Evolutionary conservation across 2,329 filamentous ascomycete genomes (phyloP).

Genomic region (Thermothelomyces thermophilus): DNA sequence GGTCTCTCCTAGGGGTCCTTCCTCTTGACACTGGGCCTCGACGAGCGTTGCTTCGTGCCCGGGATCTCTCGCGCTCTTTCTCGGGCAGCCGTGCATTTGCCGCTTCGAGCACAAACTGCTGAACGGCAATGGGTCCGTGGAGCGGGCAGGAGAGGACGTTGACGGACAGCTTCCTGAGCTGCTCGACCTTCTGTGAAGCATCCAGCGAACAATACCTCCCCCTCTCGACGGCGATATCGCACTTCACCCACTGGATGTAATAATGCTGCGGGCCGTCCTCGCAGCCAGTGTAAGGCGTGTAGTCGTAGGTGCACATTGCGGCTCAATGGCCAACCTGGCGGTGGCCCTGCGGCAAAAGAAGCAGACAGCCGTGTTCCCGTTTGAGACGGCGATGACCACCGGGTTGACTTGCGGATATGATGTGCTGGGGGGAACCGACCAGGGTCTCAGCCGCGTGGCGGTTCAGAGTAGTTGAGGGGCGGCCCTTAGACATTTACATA

Average conservation of each 20-base stretch:
- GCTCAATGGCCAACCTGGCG: not conserved
- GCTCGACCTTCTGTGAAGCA: constrained; percentile 17
- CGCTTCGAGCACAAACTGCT: constrained; percentile 20
- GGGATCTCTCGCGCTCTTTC: not conserved
- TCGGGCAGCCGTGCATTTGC: not conserved
- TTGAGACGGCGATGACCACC: not conserved
- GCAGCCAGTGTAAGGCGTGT: constrained; percentile 24
- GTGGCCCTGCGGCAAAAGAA: not conserved
- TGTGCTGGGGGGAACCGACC: not conserved
- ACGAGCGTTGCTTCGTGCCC: not conserved
- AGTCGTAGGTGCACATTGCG: constrained; percentile 25
- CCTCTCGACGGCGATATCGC: constrained; percentile 19
- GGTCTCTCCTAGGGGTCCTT: not conserved
- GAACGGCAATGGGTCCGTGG: constrained; percentile 22
- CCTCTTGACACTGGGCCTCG: constrained; percentile 2
- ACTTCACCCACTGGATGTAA: constrained; percentile 26
- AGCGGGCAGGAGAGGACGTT: constrained; percentile 24
- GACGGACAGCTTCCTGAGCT: constrained; percentile 21
- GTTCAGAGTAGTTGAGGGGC: too few relatives aligned
- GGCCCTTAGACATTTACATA: too few relatives aligned
- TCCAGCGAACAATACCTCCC: constrained; percentile 21
- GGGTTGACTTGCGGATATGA: not conserved
- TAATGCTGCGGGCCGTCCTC: constrained; percentile 21
- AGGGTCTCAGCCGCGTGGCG: constrained; percentile 3
- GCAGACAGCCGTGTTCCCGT: not conserved